Conservation (phyloP, 148 eudicot genomes). For the Bassia scoparia region DNA sequence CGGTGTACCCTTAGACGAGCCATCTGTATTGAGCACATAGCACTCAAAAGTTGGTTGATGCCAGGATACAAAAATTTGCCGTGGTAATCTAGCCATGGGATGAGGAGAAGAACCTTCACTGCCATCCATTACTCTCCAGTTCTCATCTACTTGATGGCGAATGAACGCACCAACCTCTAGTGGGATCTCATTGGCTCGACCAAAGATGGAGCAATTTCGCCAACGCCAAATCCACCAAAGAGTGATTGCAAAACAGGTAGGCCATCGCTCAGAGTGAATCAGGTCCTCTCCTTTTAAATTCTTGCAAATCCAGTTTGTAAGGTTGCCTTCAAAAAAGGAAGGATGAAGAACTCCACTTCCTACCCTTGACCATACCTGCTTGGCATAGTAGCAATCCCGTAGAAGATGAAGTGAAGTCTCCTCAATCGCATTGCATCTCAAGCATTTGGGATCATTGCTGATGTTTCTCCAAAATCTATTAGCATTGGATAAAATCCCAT, state of each 20-base stretch:
- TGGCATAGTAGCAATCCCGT: background rate
- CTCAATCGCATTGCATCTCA: background rate
- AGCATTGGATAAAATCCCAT: background rate
- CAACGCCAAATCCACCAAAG: constrained; percentile 4
- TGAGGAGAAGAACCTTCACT: background rate
- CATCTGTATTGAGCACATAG: background rate
- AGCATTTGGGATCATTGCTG: background rate
- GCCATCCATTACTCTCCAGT: background rate
- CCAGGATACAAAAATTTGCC: background rate
- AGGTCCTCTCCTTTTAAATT: background rate
- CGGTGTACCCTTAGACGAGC: background rate
- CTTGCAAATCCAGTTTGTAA: background rate
- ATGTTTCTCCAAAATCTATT: background rate
- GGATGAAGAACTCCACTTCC: background rate
- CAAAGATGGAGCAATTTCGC: background rate
- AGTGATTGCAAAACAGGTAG: background rate
- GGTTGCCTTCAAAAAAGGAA: background rate
- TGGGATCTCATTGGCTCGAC: background rate
- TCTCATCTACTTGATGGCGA: background rate
- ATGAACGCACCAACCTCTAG: background rate
- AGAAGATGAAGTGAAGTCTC: background rate
- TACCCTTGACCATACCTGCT: background rate
- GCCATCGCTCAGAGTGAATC: background rate
- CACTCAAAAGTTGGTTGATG: too few relatives aligned
- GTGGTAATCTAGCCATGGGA: background rate